Percentiles rank a stretch among this genome's conserved stretches.
phyloP scores from a whole-genome alignment of 192 early-diverging fungal genomes.

The Gaertneriomyces sp. region DNA sequence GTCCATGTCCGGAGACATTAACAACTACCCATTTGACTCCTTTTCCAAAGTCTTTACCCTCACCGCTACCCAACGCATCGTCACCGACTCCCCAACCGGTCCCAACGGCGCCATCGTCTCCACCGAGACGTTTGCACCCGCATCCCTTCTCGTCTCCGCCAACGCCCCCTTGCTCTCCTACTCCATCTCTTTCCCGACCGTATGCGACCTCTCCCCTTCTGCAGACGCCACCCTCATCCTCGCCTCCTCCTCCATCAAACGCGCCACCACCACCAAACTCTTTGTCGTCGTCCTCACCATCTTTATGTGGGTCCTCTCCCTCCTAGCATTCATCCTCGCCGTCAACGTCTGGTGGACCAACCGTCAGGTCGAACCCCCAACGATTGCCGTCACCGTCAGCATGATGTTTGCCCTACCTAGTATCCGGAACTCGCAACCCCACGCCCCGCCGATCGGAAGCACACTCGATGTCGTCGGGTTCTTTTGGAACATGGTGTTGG shows the following conservation, averaged over 20 bases:
- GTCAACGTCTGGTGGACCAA: conserved; percentile 20
- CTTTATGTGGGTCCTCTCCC: conserved; percentile 29
- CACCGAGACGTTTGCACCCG: not conserved
- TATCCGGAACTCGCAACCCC: conserved; percentile 35
- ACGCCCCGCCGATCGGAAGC: conserved; percentile 31
- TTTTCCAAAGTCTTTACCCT: not conserved
- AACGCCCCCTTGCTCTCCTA: not conserved
- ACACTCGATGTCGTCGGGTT: conserved; percentile 33
- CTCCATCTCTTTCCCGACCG: not conserved
- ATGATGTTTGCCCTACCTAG: conserved; percentile 37
- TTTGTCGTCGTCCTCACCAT: conserved; percentile 19
- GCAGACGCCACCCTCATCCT: conserved; percentile 4
- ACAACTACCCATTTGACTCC: conserved; percentile 16
- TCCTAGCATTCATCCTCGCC: conserved; percentile 23
- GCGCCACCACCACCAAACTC: conserved; percentile 15
- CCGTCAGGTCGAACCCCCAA: conserved; percentile 34
- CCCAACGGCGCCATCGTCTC: not conserved
- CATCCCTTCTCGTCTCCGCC: not conserved
- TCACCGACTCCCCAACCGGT: not conserved
- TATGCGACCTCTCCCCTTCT: conserved; percentile 3
- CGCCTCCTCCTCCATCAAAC: not conserved
- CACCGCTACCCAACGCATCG: not conserved
- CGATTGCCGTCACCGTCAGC: conserved; percentile 16
- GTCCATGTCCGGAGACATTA: conserved; percentile 7
- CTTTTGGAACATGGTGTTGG: conserved; percentile 32